A percentile compares a stretch with the other conserved stretches of the same genome.
Conservation (phyloP, 257 asterid species). For the Eucommia ulmoides region DNA sequence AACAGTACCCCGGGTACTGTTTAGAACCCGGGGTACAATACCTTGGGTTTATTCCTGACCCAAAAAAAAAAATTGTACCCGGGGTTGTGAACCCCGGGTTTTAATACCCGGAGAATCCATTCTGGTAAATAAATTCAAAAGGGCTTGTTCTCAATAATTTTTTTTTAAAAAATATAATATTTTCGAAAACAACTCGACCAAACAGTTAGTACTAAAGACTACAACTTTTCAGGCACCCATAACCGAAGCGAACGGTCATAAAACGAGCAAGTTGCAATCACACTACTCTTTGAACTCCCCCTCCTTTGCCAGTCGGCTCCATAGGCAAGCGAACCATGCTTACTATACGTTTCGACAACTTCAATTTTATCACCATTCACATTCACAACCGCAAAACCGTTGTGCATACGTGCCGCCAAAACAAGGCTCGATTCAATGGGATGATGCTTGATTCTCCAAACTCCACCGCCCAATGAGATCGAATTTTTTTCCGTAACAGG, state of each 20-base stretch:
- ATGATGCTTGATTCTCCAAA: constrained; percentile 90
- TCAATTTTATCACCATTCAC: constrained; percentile 24
- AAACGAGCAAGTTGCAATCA: constrained; percentile 84
- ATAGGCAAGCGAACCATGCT: constrained; percentile 80
- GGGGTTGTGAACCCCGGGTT: too few species aligned
- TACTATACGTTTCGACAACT: constrained; percentile 39
- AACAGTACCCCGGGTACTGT: too few species aligned
- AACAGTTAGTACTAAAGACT: too few species aligned
- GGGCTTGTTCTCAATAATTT: too few species aligned
- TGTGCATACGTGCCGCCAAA: constrained; percentile 87
- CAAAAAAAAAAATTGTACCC: too few species aligned
- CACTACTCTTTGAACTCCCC: constrained; percentile 24
- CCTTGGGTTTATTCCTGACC: too few species aligned
- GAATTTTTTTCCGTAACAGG: constrained; percentile 50
- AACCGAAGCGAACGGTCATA: constrained; percentile 71
- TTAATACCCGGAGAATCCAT: too few species aligned
- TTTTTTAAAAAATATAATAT: too few species aligned
- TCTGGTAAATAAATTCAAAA: too few species aligned
- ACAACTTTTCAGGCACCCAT: constrained; percentile 50
- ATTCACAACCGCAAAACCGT: constrained; percentile 64
- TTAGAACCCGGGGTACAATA: too few species aligned
- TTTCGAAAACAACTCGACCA: too few species aligned
- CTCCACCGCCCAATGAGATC: constrained; percentile 65
- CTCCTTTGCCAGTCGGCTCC: constrained; percentile 97
- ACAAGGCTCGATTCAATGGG: constrained; percentile 44